Evolutionary conservation across 805 yeast species (phyloP).

Genomic region (Lipomyces oligophaga): DNA sequence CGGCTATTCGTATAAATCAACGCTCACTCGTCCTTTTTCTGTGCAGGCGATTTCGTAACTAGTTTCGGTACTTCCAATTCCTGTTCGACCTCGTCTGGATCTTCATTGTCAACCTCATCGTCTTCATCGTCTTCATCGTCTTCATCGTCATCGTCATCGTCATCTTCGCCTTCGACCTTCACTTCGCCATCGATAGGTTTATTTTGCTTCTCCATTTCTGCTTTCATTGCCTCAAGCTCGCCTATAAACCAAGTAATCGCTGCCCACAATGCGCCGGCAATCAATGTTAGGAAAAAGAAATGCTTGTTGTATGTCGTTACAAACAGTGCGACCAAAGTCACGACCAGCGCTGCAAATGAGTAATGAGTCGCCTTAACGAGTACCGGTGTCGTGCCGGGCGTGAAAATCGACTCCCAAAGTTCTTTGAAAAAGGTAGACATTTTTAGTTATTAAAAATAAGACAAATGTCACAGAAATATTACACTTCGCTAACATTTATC

Average conservation of each 20-base stretch:
- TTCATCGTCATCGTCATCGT: conserved; percentile 16
- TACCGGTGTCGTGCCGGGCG: conserved; percentile 91
- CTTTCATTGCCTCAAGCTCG: conserved; percentile 27
- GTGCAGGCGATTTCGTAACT: too few relatives aligned
- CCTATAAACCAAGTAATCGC: conserved; percentile 70
- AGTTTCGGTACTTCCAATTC: too few relatives aligned
- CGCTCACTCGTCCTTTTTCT: too few relatives aligned
- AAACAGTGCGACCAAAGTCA: conserved; percentile 55
- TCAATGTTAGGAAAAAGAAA: conserved; percentile 50
- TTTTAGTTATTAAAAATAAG: background rate
- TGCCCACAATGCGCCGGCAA: conserved; percentile 67
- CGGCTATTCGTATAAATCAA: too few relatives aligned
- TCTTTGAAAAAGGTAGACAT: conserved; percentile 53
- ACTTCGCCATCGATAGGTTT: conserved; percentile 29
- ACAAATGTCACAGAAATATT: background rate
- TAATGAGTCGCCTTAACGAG: conserved; percentile 83
- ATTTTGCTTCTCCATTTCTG: conserved; percentile 27
- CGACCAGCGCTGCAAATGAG: conserved; percentile 64
- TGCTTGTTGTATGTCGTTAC: conserved; percentile 65
- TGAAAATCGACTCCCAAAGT: conserved; percentile 85
- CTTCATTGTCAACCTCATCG: too few relatives aligned
- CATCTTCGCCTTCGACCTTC: conserved; percentile 11
- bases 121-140: conserved; percentile 15
- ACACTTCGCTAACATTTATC: background rate
- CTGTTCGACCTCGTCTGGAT: too few relatives aligned